Conservation (phyloP, 768 basidiomycete genomes). For the Boletus rufocinnamomeus region DNA sequence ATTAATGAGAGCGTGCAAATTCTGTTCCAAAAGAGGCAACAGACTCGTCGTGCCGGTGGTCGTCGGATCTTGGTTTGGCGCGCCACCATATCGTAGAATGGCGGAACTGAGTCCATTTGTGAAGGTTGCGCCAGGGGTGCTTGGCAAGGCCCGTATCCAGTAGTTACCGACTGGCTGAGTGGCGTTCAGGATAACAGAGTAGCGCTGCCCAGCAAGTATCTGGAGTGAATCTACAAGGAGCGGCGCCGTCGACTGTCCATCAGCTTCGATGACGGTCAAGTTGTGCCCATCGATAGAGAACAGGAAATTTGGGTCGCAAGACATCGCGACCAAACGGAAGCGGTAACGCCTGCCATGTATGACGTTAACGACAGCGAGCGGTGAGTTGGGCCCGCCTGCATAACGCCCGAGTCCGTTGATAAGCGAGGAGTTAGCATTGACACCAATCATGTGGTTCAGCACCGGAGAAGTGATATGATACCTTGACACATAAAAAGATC, state of each 20-base stretch:
- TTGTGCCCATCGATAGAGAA: slow-evolving; percentile 52
- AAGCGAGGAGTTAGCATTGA: slow-evolving; percentile 26
- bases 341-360: slow-evolving; percentile 42
- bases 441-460: slow-evolving; percentile 20
- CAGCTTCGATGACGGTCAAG: slow-evolving; percentile 46
- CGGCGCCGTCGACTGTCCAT: slow-evolving; percentile 45
- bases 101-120: slow-evolving; percentile 52
- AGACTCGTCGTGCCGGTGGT: slow-evolving; percentile 30
- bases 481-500: slow-evolving; percentile 11
- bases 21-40: slow-evolving; percentile 35
- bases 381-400: slow-evolving; percentile 37
- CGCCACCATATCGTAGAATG: slow-evolving; percentile 52
- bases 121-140: slow-evolving; percentile 22
- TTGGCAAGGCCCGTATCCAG: slow-evolving; percentile 50
- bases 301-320: slow-evolving; percentile 44
- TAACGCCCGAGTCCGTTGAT: slow-evolving; percentile 37
- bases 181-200: slow-evolving; percentile 46
- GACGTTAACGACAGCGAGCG: slow-evolving; percentile 44
- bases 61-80: slow-evolving; percentile 40
- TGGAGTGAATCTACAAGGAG: slow-evolving; percentile 43
- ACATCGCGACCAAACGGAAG: slow-evolving; percentile 49
- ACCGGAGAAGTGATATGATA: slow-evolving; percentile 25
- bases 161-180: slow-evolving; percentile 51
- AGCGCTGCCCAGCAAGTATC: slow-evolving; percentile 38
- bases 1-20: slow-evolving; percentile 27